Evolutionary conservation across 495 filamentous ascomycete species (phyloP).

Genomic region (Cairneyella variabilis): DNA sequence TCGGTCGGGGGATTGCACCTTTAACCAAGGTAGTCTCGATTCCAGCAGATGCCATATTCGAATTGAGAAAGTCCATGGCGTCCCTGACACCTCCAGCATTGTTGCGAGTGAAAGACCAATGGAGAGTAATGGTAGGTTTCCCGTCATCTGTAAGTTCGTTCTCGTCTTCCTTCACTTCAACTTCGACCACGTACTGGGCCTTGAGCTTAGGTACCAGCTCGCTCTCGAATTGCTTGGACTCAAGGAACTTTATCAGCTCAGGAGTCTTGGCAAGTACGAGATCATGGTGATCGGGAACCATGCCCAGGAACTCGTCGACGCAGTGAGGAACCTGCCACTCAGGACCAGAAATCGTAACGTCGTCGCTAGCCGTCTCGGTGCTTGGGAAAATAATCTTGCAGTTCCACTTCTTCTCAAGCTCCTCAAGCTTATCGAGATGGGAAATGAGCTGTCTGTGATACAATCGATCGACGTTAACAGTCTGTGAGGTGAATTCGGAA

Average conservation of each 20-base stretch:
- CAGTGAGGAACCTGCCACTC: conserved; percentile 96
- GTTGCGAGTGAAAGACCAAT: conserved; percentile 84
- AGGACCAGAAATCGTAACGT: conserved; percentile 92
- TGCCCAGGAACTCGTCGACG: conserved; percentile 91
- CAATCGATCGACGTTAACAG: conserved; percentile 87
- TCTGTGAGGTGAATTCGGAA: conserved; percentile 91
- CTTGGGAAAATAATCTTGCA: conserved; percentile 97
- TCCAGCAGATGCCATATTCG: conserved; percentile 75
- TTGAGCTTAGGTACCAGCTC: conserved; percentile 81
- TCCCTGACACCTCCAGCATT: conserved; percentile 94
- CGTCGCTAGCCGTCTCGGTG: conserved; percentile 94
- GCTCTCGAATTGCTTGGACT: conserved; percentile 68
- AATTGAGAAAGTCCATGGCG: conserved; percentile 90
- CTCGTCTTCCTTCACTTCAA: conserved; percentile 58
- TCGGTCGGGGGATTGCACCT: conserved; percentile 89
- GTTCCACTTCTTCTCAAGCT: conserved; percentile 96
- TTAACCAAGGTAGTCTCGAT: conserved; percentile 83
- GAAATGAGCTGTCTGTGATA: conserved; percentile 91
- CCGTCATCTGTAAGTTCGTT: conserved; percentile 52
- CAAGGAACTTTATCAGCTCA: conserved; percentile 72
- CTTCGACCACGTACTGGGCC: conserved; percentile 84
- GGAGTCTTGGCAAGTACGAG: conserved; percentile 73
- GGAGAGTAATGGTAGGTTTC: conserved; percentile 44
- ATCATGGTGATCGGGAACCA: conserved; percentile 95
- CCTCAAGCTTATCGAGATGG: conserved; percentile 83